Percentiles rank a stretch among this genome's conserved stretches.
phyloP scores from a whole-genome alignment of 2,329 filamentous ascomycete genomes.

The Pseudophaeomoniella oleicola region DNA sequence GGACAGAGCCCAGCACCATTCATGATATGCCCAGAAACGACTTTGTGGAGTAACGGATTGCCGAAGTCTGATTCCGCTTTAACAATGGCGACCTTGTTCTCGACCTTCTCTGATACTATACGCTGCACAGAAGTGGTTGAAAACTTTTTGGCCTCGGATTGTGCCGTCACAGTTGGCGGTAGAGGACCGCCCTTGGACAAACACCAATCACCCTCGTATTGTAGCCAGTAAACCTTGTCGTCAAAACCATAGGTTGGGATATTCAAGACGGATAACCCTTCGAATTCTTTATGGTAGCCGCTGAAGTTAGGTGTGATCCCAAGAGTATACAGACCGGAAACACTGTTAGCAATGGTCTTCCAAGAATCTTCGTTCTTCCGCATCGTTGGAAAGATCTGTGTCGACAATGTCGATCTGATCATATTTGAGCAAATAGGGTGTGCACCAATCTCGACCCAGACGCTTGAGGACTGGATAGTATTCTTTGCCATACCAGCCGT shows the following conservation, averaged over 20 bases:
- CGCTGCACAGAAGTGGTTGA: conserved; percentile 52
- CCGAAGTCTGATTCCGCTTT: conserved; percentile 53
- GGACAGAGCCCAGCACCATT: conserved; percentile 54
- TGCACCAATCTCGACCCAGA: conserved; percentile 32
- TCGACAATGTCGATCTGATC: conserved; percentile 22
- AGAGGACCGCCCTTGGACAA: conserved; percentile 45
- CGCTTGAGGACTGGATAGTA: conserved; percentile 18
- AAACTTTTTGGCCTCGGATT: conserved; percentile 35
- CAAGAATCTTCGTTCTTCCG: conserved; percentile 26
- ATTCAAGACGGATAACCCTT: conserved; percentile 42
- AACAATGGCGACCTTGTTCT: conserved; percentile 43
- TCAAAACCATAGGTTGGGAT: conserved; percentile 56
- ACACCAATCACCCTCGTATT: conserved; percentile 58
- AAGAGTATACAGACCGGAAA: conserved; percentile 20
- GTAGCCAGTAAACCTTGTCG: conserved; percentile 58
- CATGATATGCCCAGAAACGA: conserved; percentile 51
- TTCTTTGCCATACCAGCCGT: conserved; percentile 20
- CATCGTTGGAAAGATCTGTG: conserved; percentile 22
- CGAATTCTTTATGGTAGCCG: conserved; percentile 30
- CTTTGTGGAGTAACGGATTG: conserved; percentile 46
- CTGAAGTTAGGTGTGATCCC: conserved; percentile 26
- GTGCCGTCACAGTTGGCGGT: conserved; percentile 20
- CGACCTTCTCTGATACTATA: conserved; percentile 47
- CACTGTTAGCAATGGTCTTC: conserved; percentile 23
- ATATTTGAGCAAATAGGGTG: conserved; percentile 32